Conservation (phyloP, 345 rosid genomes). For the Acer saccharum region DNA sequence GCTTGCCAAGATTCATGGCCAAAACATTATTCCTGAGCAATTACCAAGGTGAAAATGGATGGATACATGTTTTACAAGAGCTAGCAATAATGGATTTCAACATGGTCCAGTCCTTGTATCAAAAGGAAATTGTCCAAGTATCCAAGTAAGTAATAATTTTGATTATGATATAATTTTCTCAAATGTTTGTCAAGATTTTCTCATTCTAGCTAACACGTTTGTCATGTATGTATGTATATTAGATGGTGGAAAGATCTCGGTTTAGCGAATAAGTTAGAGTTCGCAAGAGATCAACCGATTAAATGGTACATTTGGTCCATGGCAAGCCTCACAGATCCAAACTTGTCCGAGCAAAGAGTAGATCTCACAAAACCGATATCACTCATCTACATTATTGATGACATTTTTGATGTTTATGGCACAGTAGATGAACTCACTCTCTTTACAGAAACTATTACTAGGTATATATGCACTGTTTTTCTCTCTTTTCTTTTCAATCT, state of each 20-base stretch:
- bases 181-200: neutral
- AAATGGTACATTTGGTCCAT: slow-evolving; percentile 57
- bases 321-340: slow-evolving; percentile 49
- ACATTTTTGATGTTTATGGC: slow-evolving; percentile 51
- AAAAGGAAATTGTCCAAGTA: slow-evolving; percentile 34
- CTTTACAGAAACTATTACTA: slow-evolving; percentile 42
- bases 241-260: slow-evolving; percentile 68
- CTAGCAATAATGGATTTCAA: slow-evolving; percentile 41
- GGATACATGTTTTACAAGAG: slow-evolving; percentile 35
- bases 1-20: slow-evolving; percentile 34
- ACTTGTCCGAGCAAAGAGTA: slow-evolving; percentile 40
- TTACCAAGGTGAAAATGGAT: slow-evolving; percentile 20
- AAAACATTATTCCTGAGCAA: slow-evolving; percentile 9
- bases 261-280: slow-evolving; percentile 34
- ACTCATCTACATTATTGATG: slow-evolving; percentile 52
- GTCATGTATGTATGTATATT: slow-evolving; percentile 4
- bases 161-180: neutral
- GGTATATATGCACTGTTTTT: slow-evolving; percentile 23
- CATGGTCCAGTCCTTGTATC: slow-evolving; percentile 32
- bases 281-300: slow-evolving; percentile 55
- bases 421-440: slow-evolving; percentile 44
- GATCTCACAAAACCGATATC: slow-evolving; percentile 55
- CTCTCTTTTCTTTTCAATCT: no score
- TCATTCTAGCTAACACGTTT: neutral
- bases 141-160: slow-evolving; percentile 27